Base-by-base conservation (phyloP, 495 filamentous ascomycete species). In the Aspergillus olivimuriae region DNA sequence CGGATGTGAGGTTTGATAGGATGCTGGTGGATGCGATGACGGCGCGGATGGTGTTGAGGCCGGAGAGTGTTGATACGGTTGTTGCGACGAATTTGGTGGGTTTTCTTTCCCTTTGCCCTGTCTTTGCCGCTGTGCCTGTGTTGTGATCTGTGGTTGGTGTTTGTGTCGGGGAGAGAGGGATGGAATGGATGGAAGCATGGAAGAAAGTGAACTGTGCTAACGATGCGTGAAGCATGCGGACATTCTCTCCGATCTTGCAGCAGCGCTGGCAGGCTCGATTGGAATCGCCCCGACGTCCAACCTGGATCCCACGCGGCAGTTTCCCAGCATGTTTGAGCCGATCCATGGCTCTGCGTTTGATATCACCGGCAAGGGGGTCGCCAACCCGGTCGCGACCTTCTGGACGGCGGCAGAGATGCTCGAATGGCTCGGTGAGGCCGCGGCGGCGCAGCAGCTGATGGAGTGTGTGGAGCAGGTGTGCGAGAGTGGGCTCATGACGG, bases 321-420 rank as follows among this genome's bases (percentile, higher is more conserved):
- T 74, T 43, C 80, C 81, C 2, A 76, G 70, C 35, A 81, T 84
- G 74, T 84, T 84, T 47, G 79, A 83, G 69, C 79, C 79, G 0
- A 82, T 83, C 34, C 80, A 83, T 47, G 79, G 80, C 6, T 76
- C 72, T n/a, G 80, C 80, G 1, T 82, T 82, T 11, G 83, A 87
- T 50, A 86, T 89, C 42, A 78, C 80, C 2, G 83, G 83, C 0
- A 81, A 80, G 58, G 82, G 82, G 0, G 66, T 85, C 28, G 83
- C 83, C 9, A 87, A 89, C 57, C 83, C 83, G 0, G 73, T 87
- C 0, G 83, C 73, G 6, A 82, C 81, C 0, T 81, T 86, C 58
- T 84, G 81, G 82, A 80, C 76, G 3, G 78, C 73, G 4, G 75
- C 76, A 1, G 81, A 84, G 57, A 86, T 85, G 82, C 65, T 85